Evolutionary conservation across 192 early-diverging fungal species (phyloP), one percentile per base, ranked within the genome.

Genomic region (Coemansia interrupta): DNA sequence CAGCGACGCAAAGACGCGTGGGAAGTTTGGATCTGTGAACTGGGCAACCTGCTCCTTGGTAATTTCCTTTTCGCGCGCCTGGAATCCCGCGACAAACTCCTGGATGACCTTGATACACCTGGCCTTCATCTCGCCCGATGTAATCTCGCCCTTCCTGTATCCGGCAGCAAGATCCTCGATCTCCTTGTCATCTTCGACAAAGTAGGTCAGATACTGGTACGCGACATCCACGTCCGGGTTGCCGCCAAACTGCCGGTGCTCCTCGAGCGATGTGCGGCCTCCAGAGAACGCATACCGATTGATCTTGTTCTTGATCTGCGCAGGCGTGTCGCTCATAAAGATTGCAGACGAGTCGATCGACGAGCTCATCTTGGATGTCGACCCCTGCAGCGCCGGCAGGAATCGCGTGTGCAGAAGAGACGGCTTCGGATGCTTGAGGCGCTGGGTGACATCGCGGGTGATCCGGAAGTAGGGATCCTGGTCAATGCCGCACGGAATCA

Each of bases 391-490:
- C 1, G 96, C 91, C 12, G 96, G 95, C 80, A 98, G 91, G 82
- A 97, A 99, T 80, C 88, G 89, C 51, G 90, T 82, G 68, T 99
- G 95, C 63, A 99, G 89, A 55, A 97, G 80, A 17, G 90, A 68
- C 1, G 96, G 96, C 70, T 99, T 99, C 32, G 89, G 93, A 81
- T 95, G 95, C 83, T 97, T 97, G 36, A 99, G 83, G 47, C 82
- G 87, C 56, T 82, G 83, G 14, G 94, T 89, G 5, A 95, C 93
- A 77, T 99, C 96, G 57, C 96, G 86, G 0, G 96, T 96, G 44
- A 99, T 78, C 7, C 96, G 86, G 85, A 99, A 99, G 80, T 99
- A 99, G 48, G 96, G 96, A 67, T 99, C 96, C 75, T 98, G 96
- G 72, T 99, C 96, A 68, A 99, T 95, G 43, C 93, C 95, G 65